phyloP scores from a whole-genome alignment of 192 early-diverging fungal species.

The Coemansia sp. region DNA sequence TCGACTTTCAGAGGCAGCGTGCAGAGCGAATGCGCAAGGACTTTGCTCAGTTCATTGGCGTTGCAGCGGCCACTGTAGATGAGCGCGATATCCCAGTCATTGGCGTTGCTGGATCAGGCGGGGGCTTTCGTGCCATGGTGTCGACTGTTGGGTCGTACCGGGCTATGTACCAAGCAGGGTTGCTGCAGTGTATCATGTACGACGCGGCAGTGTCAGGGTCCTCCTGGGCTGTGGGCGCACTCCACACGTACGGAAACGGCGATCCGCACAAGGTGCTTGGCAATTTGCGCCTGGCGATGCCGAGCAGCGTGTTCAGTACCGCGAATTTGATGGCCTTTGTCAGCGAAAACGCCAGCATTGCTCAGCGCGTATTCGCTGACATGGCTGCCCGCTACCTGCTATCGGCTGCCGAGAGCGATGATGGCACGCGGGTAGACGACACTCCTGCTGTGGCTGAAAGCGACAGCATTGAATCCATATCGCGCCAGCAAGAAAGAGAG shows the following conservation, averaged over 20 bases:
- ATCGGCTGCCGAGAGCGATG: conserved; percentile 2
- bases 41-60: conserved; percentile 81
- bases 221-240: conserved; percentile 40
- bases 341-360: conserved; percentile 32
- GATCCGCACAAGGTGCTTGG: conserved; percentile 56
- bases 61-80: conserved; percentile 64
- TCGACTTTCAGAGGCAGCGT: conserved; percentile 23
- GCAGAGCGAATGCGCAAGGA: conserved; percentile 56
- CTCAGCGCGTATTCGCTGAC: conserved; percentile 50
- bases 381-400: conserved; percentile 44
- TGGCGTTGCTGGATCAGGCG: conserved; percentile 76
- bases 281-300: conserved; percentile 63
- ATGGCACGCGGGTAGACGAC: background rate
- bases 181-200: conserved; percentile 74
- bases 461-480: background rate
- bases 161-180: conserved; percentile 66
- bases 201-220: conserved; percentile 63
- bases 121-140: conserved; percentile 85
- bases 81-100: conserved; percentile 72
- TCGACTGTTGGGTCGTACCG: conserved; percentile 70
- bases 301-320: conserved; percentile 57
- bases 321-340: conserved; percentile 38
- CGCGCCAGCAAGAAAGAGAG: background rate
- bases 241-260: conserved; percentile 40
- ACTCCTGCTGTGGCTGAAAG: background rate